Conservation (phyloP, 1,139 yeast species). For the Diutina scorzettiae region DNA sequence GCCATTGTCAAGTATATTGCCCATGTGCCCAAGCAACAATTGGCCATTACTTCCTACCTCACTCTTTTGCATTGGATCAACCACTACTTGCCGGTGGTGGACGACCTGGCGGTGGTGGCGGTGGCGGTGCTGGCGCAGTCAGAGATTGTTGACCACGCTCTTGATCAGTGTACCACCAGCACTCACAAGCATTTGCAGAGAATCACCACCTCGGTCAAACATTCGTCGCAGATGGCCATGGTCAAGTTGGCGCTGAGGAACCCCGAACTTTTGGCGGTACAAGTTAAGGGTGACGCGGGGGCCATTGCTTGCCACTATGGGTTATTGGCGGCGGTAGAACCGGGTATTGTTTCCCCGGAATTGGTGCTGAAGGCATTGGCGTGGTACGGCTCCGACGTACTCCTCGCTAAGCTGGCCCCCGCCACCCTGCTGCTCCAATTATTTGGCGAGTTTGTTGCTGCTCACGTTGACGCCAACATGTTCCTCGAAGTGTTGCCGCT, state of each 20-base stretch:
- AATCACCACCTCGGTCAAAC: not conserved
- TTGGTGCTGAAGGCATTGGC: not conserved
- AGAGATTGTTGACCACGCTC: not conserved
- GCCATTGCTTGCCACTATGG: not conserved
- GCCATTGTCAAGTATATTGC: slow-evolving; percentile 26
- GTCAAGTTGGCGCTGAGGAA: slow-evolving; percentile 1
- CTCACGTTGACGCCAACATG: slow-evolving; percentile 29
- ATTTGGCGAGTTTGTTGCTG: slow-evolving; percentile 29
- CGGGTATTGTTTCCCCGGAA: not conserved
- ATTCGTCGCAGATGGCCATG: not conserved
- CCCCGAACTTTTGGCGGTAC: not conserved
- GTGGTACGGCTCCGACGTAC: slow-evolving; percentile 11
- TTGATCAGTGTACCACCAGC: not conserved
- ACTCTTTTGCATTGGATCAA: slow-evolving; percentile 49
- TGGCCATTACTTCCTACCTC: slow-evolving; percentile 44
- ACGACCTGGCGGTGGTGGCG: not conserved
- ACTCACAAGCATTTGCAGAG: not conserved
- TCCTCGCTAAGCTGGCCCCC: slow-evolving; percentile 35
- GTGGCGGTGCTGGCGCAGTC: not conserved
- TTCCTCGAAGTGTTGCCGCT: slow-evolving; percentile 42
- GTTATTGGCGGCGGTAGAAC: not conserved
- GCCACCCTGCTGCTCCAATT: slow-evolving; percentile 13
- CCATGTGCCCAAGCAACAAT: slow-evolving; percentile 19
- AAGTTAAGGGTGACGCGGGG: not conserved
- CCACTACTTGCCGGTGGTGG: slow-evolving; percentile 10